Evolutionary conservation across 2,329 filamentous ascomycete genomes (phyloP).

Genomic region (Cordyceps farinosa): DNA sequence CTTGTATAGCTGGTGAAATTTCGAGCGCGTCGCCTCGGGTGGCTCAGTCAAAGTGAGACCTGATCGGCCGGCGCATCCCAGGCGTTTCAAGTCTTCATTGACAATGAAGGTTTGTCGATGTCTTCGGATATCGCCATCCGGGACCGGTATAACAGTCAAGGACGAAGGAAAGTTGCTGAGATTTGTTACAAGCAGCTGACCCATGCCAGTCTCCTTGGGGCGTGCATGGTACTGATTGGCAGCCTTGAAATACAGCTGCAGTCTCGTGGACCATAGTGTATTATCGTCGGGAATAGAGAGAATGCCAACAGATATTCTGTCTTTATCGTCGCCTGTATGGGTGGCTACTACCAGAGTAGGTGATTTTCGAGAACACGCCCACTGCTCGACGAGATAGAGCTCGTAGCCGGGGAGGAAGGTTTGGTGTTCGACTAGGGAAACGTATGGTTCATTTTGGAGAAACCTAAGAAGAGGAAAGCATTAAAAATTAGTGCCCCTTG

Average conservation of each 20-base stretch:
- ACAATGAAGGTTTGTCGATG: conserved; percentile 85
- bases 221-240: conserved; percentile 82
- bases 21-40: conserved; percentile 76
- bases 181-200: conserved; percentile 90
- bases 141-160: conserved; percentile 85
- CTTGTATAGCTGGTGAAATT: conserved; percentile 87
- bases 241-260: conserved; percentile 82
- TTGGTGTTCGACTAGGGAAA: conserved; percentile 69
- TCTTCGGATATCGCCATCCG: conserved; percentile 77
- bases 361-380: conserved; percentile 87
- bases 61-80: conserved; percentile 87
- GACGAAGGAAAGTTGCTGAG: conserved; percentile 88
- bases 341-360: conserved; percentile 90
- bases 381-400: conserved; percentile 93
- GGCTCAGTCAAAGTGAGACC: conserved; percentile 78
- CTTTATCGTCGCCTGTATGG: conserved; percentile 81
- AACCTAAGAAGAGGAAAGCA: conserved; percentile 47
- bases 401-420: conserved; percentile 78
- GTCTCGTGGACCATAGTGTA: conserved; percentile 69
- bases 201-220: conserved; percentile 74
- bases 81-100: conserved; percentile 87
- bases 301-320: conserved; percentile 75
- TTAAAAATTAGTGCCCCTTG: not conserved
- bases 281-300: conserved; percentile 80
- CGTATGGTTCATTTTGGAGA: conserved; percentile 78